Base-by-base conservation (phyloP, 108 stramenopile species). In the Heterococcus sp. region DNA sequence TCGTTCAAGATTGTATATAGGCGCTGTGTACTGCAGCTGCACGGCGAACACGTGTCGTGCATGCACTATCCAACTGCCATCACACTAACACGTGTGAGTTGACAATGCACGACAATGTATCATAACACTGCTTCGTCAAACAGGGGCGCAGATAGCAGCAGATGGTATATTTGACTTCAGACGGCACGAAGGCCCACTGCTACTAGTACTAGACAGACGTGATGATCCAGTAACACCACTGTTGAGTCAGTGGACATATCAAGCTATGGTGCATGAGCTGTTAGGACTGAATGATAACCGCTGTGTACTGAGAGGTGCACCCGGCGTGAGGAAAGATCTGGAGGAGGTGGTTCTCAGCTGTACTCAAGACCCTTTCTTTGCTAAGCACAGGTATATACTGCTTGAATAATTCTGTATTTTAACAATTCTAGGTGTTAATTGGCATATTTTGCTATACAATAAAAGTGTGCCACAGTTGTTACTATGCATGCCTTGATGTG, bases 181-280 rank as follows among this genome's bases (percentile, higher is more conserved):
- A 39, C 81, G 83, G 38, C 80, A 83, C 76, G 84, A 88, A 38
- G 81, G 86, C 37, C 72, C 85, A 34, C 31, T 90, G 1, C 75
- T 99, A 39, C 88, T 99, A 46, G 87, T 99, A 27, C 82, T 99
- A 73, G 98, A 99, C 89, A 88, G 98, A 69, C 78, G 92, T 73
- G 98, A 98, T 80, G 98, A 99, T 90, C 96, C 97, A 1, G 95
- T 99, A 32, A 99, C 98, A 8, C 98, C 98, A 30, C 85, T 99
- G 31, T 86, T 99, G 58, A 77, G 85, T 2, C 98, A 99, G 85
- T 99, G 98, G 98, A 99, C 98, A 2, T 99, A 99, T 85, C 98
- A 99, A 80, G 98, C 98, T 72, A 99, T 99, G 98, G 96, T 99
- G 0, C 98, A 99, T 76, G 98, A 99, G 89, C 87, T 97, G 36